phyloP scores from a whole-genome alignment of 1,284 basidiomycete species.

The Moesziomyces globuligerus region DNA sequence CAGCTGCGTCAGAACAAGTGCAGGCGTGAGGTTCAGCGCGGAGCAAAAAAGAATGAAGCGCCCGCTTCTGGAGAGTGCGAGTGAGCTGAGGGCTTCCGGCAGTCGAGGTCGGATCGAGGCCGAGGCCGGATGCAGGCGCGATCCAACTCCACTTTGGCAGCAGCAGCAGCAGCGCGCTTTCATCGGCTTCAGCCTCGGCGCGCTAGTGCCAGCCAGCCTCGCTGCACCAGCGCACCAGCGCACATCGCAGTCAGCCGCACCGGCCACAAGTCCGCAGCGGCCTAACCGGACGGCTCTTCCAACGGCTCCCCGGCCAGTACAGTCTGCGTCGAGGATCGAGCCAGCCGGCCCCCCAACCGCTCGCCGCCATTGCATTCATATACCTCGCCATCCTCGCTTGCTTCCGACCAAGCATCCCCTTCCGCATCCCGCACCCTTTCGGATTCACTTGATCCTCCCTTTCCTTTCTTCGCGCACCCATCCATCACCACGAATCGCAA shows the following conservation, averaged over 20 bases:
- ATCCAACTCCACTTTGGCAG: constrained; percentile 10
- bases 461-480: background rate
- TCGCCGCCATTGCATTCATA: background rate
- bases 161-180: background rate
- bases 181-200: background rate
- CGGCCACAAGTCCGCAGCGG: constrained; percentile 10
- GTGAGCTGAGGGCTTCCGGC: too few species aligned
- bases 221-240: too few species aligned
- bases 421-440: background rate
- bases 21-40: too few species aligned
- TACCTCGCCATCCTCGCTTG: background rate
- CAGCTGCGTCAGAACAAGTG: too few species aligned
- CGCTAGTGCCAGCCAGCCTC: too few species aligned
- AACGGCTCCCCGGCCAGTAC: too few species aligned
- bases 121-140: too few species aligned
- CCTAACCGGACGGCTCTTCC: background rate
- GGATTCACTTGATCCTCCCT: background rate
- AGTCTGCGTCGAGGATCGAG: background rate
- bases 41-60: too few species aligned
- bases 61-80: too few species aligned
- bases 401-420: background rate
- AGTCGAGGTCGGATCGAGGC: too few species aligned
- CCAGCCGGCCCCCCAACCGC: background rate
- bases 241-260: constrained; percentile 1
- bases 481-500: background rate